Evolutionary conservation across 805 yeast genomes (phyloP), one percentile per base, ranked within the genome.

Genomic region (Starmera caribaea): DNA sequence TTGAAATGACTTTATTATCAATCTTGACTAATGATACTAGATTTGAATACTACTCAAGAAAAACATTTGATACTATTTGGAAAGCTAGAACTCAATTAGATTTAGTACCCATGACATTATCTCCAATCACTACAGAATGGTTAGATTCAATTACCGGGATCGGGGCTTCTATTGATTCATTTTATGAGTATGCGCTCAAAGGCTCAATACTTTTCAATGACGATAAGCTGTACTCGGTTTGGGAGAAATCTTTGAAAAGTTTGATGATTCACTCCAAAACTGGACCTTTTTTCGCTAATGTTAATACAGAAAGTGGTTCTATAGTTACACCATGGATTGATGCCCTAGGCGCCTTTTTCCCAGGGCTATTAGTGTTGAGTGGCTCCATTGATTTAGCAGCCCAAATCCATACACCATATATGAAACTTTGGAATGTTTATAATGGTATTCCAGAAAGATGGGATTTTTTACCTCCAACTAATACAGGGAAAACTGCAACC

Each of bases 121-220:
- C 81, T 44, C 81, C 89, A 0, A 50, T 65, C 1, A 59, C 66
- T 0, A 75, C 77, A 30, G 52, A 56, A 31, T 78, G 85, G 76
- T 59, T 66, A 32, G 81, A 81, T 41, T 55, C 69, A 0, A 59
- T 77, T 32, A 75, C 92, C 0, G 96, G 96, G 0, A 69, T 84
- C 9, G 97, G 97, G 3, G 97, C 97, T 0, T 82, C 95, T 2
- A 74, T 86, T 13, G 97, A 89, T 58, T 86, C 96, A 0, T 85
- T 85, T 52, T 89, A 81, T 55, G 97, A 89, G 53, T 85, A 88
- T 58, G 83, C 95, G 0, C 67, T 86, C 33, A 89, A 89, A 54
- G 77, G 79, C 16, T 65, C 88, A 2, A 71, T 89, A 10, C 53
- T 89, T 12, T 86, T 88, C 43, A 76, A 83, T 52, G 83, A 81